Evolutionary conservation across 2,329 filamentous ascomycete genomes (phyloP).

Genomic region (Cladophialophora bantiana): DNA sequence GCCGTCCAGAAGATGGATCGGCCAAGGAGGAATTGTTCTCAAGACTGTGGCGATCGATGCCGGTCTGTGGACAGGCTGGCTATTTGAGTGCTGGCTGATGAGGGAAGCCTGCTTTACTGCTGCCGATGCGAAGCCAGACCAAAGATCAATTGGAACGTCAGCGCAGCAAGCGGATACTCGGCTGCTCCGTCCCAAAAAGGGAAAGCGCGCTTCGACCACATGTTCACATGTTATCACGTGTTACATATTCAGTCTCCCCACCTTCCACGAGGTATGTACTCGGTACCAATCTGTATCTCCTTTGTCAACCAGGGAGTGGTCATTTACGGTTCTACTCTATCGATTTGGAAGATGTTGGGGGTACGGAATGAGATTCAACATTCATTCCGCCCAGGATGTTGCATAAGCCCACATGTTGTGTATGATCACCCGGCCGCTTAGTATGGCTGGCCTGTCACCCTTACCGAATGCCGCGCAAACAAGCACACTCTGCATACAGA

Average conservation of each 20-base stretch:
- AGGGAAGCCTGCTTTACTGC: conserved; percentile 7
- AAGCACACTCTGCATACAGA: background rate
- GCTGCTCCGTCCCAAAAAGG: conserved; percentile 1
- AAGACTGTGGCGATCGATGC: background rate
- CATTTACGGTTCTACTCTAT: background rate
- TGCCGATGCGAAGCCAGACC: conserved; percentile 16
- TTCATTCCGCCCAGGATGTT: background rate
- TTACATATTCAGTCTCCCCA: background rate
- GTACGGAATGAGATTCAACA: background rate
- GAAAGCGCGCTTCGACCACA: background rate
- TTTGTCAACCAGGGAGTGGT: background rate
- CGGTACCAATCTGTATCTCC: background rate
- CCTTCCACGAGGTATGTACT: background rate
- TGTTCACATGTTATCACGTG: background rate
- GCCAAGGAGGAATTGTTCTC: background rate
- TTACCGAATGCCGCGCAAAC: background rate
- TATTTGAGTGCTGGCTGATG: conserved; percentile 10
- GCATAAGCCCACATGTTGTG: background rate
- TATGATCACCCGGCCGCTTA: background rate
- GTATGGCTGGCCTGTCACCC: background rate
- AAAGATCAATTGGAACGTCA: conserved; percentile 14
- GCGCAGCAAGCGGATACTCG: background rate
- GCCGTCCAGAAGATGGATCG: background rate
- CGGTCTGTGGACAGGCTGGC: conserved; percentile 1
- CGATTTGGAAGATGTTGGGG: background rate